Evolutionary conservation across 495 filamentous ascomycete species (phyloP).

Genomic region (Extremus antarcticus): DNA sequence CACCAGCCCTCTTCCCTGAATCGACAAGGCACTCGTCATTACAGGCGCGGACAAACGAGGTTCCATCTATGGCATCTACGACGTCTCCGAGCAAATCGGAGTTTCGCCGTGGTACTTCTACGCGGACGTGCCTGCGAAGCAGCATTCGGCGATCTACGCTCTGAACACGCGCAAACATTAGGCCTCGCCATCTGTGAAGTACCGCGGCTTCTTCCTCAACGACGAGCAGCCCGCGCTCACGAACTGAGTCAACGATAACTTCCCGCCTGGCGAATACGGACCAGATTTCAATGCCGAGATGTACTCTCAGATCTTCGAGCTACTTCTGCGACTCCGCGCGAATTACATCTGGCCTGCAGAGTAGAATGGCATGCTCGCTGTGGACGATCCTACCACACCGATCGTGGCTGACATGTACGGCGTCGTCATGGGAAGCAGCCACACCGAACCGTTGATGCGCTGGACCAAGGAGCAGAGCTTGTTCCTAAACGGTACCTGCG

Average conservation of each 20-base stretch:
- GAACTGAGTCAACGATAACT: slow-evolving; percentile 54
- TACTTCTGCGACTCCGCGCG: slow-evolving; percentile 55
- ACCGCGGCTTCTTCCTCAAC: slow-evolving; percentile 70
- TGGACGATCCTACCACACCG: slow-evolving; percentile 58
- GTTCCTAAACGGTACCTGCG: slow-evolving; percentile 49
- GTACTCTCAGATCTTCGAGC: slow-evolving; percentile 59
- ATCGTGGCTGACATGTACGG: slow-evolving; percentile 60
- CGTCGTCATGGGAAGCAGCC: slow-evolving; percentile 59
- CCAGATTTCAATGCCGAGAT: slow-evolving; percentile 52
- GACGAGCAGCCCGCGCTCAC: slow-evolving; percentile 64
- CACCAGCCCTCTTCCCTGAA: slow-evolving; percentile 45
- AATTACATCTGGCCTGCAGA: slow-evolving; percentile 69
- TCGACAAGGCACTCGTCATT: slow-evolving; percentile 53
- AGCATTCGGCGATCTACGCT: slow-evolving; percentile 46
- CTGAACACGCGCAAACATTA: slow-evolving; percentile 44
- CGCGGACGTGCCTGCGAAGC: slow-evolving; percentile 53
- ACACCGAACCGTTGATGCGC: slow-evolving; percentile 66
- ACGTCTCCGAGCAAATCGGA: slow-evolving; percentile 64
- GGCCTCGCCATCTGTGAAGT: slow-evolving; percentile 55
- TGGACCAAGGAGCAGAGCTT: slow-evolving; percentile 58
- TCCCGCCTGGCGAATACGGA: slow-evolving; percentile 40
- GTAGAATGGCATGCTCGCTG: slow-evolving; percentile 60
- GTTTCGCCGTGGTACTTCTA: slow-evolving; percentile 71
- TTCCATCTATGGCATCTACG: slow-evolving; percentile 63
- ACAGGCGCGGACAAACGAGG: slow-evolving; percentile 54